phyloP scores from a whole-genome alignment of 257 asterid species.

The Fraxinus pennsylvanica region DNA sequence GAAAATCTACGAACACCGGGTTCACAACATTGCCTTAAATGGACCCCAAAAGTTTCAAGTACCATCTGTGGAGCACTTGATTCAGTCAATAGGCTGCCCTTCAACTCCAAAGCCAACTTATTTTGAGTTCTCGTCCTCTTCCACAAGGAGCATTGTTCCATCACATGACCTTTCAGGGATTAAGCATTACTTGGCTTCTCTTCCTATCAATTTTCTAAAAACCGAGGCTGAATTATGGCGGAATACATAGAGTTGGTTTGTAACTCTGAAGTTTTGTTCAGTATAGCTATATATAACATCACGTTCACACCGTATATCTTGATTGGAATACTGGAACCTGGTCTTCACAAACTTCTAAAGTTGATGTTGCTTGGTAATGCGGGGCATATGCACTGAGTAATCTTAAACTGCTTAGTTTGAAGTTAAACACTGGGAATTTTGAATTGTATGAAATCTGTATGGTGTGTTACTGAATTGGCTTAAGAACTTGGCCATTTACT shows the following conservation, averaged over 20 bases:
- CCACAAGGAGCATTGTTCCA: slow-evolving; percentile 32
- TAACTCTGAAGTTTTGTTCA: slow-evolving; percentile 25
- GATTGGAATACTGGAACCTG: slow-evolving; percentile 15
- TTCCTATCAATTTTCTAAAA: slow-evolving; percentile 33
- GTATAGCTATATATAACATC: slow-evolving; percentile 9
- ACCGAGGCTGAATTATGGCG: slow-evolving; percentile 37
- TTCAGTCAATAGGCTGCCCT: slow-evolving; percentile 65
- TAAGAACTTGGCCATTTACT: slow-evolving; percentile 24
- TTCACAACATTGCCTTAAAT: slow-evolving; percentile 83
- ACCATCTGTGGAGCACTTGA: slow-evolving; percentile 62
- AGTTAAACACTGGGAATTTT: slow-evolving; percentile 34
- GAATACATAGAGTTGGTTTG: slow-evolving; percentile 13
- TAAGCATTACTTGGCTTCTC: slow-evolving; percentile 45
- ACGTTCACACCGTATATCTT: not conserved
- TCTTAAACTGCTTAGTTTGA: slow-evolving; percentile 20
- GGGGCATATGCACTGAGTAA: slow-evolving; percentile 8
- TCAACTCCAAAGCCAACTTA: slow-evolving; percentile 93
- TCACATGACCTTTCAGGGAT: slow-evolving; percentile 38
- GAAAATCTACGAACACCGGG: slow-evolving; percentile 90
- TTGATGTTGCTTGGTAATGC: slow-evolving; percentile 7
- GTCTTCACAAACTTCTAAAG: not conserved
- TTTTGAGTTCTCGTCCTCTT: slow-evolving; percentile 57
- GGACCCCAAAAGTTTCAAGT: slow-evolving; percentile 77
- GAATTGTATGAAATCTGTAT: slow-evolving; percentile 27
- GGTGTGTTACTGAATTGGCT: slow-evolving; percentile 23